Base-by-base conservation (phyloP, 2,329 filamentous ascomycete species). In the Diaporthe longicolla region DNA sequence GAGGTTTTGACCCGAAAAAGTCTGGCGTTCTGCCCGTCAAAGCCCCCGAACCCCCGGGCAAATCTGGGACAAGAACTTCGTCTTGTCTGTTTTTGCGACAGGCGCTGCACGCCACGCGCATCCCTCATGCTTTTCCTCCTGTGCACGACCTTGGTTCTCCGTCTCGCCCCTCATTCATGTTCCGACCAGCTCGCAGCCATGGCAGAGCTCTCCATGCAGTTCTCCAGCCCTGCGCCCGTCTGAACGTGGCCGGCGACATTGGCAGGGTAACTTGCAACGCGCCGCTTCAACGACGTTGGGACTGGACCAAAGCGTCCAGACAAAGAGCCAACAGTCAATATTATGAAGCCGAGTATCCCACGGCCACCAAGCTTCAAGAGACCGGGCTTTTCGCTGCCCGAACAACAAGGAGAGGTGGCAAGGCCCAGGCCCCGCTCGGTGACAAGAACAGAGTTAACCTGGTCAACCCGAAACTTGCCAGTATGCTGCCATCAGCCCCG, bases 361-460 rank as follows among this genome's bases (percentile, higher is more conserved):
- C 71, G 32, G 72, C 74, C 21, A 9, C 17, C 17, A 8, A 57
- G 63, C 72, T 75, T 29, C 37, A 35, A 15, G 48, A 63, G 1
- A 72, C 72, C 10, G 63, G 43, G 0, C 1, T 72, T 4, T 74
- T 70, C 24, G 19, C n/a, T 26, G 1, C 24, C 3, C 10, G 24
- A 15, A 19, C 10, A 15, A 19, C 10, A 19, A n/a, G 19, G 40
- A 26, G 40, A 32, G n/a, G 48, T 1, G 11, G 45, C 45, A 43
- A 52, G 63, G 37, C 52, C 4, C 0, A 52, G 63, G 37, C 52
- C 4, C 0, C 8, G 9, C 65, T 70, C 24, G 82, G 74, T 54
- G 85, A 87, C 73, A 82, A 79, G 72, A 73, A 82, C 24, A 80
- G 90, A 29, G 83, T 91, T 50, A 89, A 92, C 76, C 81, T 92